These are phyloP conservation scores for Stipa capillata DNA, from an alignment of 176 grass and related monocot genomes.

Conservation along the genomic window DNA sequence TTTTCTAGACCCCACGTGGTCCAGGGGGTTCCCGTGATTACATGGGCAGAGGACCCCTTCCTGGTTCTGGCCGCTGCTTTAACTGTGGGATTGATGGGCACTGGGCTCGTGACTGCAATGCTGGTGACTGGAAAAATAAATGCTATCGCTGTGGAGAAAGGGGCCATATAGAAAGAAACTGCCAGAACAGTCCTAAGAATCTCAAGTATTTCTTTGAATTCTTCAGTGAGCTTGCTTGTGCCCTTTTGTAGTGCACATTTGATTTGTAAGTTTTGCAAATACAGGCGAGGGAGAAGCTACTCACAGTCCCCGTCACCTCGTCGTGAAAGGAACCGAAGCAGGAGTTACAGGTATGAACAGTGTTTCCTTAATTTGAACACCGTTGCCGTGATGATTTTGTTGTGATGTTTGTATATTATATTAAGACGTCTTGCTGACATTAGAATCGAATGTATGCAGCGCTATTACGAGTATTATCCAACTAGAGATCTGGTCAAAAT, in stretches of 20 bases:
- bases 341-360: conserved; percentile 9
- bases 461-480: neutral
- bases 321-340: conserved; percentile 20
- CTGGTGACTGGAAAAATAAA: conserved; percentile 84
- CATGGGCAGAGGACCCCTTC: conserved; percentile 45
- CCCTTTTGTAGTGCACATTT: neutral
- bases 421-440: neutral
- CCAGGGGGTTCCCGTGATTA: conserved; percentile 57
- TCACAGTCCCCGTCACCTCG: conserved; percentile 53
- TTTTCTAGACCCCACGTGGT: conserved; percentile 50
- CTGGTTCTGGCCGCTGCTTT: conserved; percentile 68
- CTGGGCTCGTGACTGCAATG: conserved; percentile 75
- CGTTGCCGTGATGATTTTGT: too few relatives aligned
- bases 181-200: conserved; percentile 70
- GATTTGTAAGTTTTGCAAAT: conserved; percentile 2
- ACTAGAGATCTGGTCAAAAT: neutral
- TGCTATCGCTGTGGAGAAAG: conserved; percentile 81
- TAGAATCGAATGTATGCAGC: neutral
- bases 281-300: conserved; percentile 40
- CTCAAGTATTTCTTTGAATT: conserved; percentile 36
- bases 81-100: conserved; percentile 91
- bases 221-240: neutral
- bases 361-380: too few relatives aligned
- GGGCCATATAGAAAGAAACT: conserved; percentile 69
- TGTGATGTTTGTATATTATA: too few relatives aligned